A percentile compares a stretch with the other conserved stretches of the same genome.
These are phyloP conservation scores for Phragmites australis DNA, from an alignment of 176 grass and related monocot genomes.

Conservation along the genomic window DNA sequence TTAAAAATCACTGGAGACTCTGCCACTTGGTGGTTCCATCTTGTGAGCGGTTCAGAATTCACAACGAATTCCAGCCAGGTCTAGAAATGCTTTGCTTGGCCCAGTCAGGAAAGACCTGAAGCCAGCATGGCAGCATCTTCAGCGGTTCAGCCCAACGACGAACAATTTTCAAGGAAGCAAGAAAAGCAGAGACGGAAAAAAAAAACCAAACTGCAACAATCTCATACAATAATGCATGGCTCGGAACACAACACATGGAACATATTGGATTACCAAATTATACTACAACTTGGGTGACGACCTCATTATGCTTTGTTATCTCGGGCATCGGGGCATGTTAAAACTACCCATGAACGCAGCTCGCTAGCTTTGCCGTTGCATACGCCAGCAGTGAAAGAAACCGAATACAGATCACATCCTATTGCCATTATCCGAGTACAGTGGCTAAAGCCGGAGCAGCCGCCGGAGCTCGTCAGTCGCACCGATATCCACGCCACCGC, in stretches of 20 bases:
- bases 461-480: slow-evolving; percentile 77
- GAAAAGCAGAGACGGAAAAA: not conserved
- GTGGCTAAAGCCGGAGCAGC: slow-evolving; percentile 59
- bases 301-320: not conserved
- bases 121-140: too few species aligned
- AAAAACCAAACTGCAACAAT: not conserved
- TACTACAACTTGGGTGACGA: slow-evolving; percentile 16
- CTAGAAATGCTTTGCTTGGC: too few species aligned
- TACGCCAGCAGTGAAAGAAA: not conserved
- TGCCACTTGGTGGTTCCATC: not conserved
- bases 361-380: slow-evolving; percentile 2
- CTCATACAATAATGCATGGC: not conserved
- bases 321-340: slow-evolving; percentile 40
- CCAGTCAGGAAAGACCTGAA: too few species aligned
- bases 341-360: slow-evolving; percentile 27
- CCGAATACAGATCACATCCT: not conserved
- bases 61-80: too few species aligned
- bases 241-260: not conserved
- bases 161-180: not conserved
- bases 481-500: slow-evolving; percentile 41
- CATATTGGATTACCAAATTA: not conserved
- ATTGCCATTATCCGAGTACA: not conserved
- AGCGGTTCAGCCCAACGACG: not conserved
- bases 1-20: not conserved
- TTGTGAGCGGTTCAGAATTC: not conserved